Conservation (phyloP, 345 rosid species). For the Sapria himalayana region DNA sequence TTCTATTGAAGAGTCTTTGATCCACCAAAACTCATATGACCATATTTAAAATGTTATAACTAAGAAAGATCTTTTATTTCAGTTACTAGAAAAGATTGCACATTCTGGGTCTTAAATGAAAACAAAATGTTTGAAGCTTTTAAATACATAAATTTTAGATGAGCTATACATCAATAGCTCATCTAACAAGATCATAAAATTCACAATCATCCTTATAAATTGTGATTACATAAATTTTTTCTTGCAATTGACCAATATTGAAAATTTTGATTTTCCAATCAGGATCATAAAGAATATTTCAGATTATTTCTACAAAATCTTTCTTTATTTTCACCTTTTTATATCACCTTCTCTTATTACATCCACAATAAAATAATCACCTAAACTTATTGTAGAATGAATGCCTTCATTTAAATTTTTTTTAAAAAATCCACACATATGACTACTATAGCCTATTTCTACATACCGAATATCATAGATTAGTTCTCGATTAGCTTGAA, state of each 20-base stretch:
- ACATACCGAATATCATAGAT: background rate
- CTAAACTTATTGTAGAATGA: slow-evolving; percentile 3
- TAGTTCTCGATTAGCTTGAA: too few relatives aligned
- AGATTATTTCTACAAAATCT: background rate
- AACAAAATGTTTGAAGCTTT: too few relatives aligned
- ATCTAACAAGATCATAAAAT: too few relatives aligned
- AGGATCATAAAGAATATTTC: background rate
- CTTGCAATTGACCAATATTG: background rate
- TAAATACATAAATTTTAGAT: too few relatives aligned
- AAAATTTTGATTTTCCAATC: too few relatives aligned
- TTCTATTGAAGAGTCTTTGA: too few relatives aligned
- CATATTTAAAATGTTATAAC: background rate
- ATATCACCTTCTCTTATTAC: slow-evolving; percentile 1
- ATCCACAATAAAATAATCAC: background rate
- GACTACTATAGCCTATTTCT: background rate
- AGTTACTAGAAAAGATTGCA: background rate
- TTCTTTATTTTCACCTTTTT: background rate
- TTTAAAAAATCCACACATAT: background rate
- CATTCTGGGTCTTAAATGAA: too few relatives aligned
- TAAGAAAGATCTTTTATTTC: too few relatives aligned
- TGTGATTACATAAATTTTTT: background rate
- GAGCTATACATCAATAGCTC: too few relatives aligned
- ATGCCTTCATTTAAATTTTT: background rate
- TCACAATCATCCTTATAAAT: background rate
- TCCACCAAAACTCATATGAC: background rate